Percentiles rank a stretch among this genome's conserved stretches.
Evolutionary conservation across 495 filamentous ascomycete genomes (phyloP).

Genomic region (Hypoxylon lienhwacheense): DNA sequence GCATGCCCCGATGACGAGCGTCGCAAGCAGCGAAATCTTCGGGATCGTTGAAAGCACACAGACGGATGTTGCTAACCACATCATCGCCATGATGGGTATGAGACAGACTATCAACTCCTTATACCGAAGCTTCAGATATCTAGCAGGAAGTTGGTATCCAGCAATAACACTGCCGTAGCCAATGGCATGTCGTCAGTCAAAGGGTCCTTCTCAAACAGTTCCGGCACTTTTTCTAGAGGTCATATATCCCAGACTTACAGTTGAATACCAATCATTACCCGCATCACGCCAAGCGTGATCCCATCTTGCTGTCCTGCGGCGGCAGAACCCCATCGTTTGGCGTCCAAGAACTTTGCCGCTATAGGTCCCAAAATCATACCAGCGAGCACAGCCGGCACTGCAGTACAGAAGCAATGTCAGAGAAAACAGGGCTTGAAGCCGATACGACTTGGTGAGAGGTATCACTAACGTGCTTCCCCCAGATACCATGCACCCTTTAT

Average conservation of each 20-base stretch:
- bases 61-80: slow-evolving; percentile 80
- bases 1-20: slow-evolving; percentile 62
- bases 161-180: slow-evolving; percentile 60
- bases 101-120: slow-evolving; percentile 71
- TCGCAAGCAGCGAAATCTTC: slow-evolving; percentile 49
- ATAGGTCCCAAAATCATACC: slow-evolving; percentile 54
- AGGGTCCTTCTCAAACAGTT: no score
- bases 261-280: slow-evolving; percentile 59
- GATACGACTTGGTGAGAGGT: no score
- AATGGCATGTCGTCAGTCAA: no score
- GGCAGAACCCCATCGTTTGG: slow-evolving; percentile 47
- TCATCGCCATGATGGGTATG: slow-evolving; percentile 81
- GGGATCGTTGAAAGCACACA: slow-evolving; percentile 73
- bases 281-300: slow-evolving; percentile 53
- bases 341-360: slow-evolving; percentile 52
- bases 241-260: slow-evolving; percentile 41
- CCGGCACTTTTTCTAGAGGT: slow-evolving; percentile 42
- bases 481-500: slow-evolving; percentile 59
- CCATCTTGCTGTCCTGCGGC: slow-evolving; percentile 44
- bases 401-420: neutral
- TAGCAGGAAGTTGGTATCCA: slow-evolving; percentile 81
- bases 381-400: slow-evolving; percentile 56
- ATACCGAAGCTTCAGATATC: slow-evolving; percentile 75
- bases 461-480: slow-evolving; percentile 58
- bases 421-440: no score